A percentile compares a stretch with the other conserved stretches of the same genome.
phyloP scores from a whole-genome alignment of 257 asterid species.

The Plectranthus barbatus region DNA sequence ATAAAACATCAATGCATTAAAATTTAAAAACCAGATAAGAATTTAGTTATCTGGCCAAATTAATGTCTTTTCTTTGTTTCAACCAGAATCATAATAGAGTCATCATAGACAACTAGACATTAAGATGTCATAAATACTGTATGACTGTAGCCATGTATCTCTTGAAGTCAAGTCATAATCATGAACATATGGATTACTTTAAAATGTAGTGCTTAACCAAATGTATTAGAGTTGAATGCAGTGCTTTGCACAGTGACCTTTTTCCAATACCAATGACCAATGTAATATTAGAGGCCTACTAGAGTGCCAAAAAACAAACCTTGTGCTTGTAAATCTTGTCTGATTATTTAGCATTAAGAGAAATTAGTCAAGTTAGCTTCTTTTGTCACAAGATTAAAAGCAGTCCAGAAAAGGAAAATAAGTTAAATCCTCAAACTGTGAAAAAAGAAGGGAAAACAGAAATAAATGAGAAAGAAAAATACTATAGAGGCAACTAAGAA shows the following conservation, averaged over 20 bases:
- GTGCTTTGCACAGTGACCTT: neutral
- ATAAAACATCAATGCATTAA: slow-evolving; percentile 2
- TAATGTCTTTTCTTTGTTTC: neutral
- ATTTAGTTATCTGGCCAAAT: neutral
- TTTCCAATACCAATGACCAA: neutral
- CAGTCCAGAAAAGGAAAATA: neutral
- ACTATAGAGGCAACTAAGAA: neutral
- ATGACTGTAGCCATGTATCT: neutral
- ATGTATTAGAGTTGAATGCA: neutral
- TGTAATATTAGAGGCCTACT: neutral
- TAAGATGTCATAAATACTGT: neutral
- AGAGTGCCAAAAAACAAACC: neutral
- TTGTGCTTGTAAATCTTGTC: neutral
- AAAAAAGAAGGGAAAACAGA: neutral
- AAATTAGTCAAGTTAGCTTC: neutral
- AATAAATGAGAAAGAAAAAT: neutral
- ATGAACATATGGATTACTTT: neutral
- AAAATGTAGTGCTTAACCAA: neutral
- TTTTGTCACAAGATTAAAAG: neutral
- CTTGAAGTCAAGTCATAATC: neutral
- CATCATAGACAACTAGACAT: neutral
- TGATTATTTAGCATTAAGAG: neutral
- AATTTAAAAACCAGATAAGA: too few species aligned
- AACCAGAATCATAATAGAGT: neutral
- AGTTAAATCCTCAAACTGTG: neutral